A percentile compares a stretch with the other conserved stretches of the same genome.
phyloP scores from a whole-genome alignment of 2,329 filamentous ascomycete genomes.

The Didymella glomerata region DNA sequence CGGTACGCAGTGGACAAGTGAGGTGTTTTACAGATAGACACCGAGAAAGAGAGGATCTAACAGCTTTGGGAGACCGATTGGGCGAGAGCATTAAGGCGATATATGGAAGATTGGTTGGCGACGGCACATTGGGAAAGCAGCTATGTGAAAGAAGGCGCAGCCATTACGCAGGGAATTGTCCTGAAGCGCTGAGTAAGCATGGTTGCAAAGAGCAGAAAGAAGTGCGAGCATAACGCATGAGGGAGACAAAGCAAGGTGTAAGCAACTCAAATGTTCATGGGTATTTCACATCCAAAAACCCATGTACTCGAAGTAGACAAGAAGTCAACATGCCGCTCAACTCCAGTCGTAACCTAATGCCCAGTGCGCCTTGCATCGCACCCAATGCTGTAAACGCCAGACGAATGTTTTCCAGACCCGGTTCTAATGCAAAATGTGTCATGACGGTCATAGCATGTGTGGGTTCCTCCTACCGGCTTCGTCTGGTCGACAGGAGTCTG shows the following conservation, averaged over 20 bases:
- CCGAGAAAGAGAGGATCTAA: not conserved
- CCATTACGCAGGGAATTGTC: not conserved
- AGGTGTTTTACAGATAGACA: not conserved
- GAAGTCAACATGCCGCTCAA: slow-evolving; percentile 4
- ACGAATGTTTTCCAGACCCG: slow-evolving; percentile 4
- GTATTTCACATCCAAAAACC: slow-evolving; percentile 4
- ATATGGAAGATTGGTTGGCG: not conserved
- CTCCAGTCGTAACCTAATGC: slow-evolving; percentile 10
- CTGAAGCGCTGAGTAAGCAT: not conserved
- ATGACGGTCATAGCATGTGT: slow-evolving; percentile 15
- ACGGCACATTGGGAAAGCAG: not conserved
- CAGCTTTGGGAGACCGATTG: too few relatives aligned
- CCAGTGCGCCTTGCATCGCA: slow-evolving; percentile 9
- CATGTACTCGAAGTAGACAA: slow-evolving; percentile 8
- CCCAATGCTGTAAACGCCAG: slow-evolving; percentile 21
- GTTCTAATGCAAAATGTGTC: slow-evolving; percentile 24
- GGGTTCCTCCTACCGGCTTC: slow-evolving; percentile 1
- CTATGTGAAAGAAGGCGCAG: not conserved
- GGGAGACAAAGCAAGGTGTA: not conserved
- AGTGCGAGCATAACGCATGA: not conserved
- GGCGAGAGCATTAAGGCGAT: not conserved
- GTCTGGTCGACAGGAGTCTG: slow-evolving; percentile 2
- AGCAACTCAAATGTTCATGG: slow-evolving; percentile 1
- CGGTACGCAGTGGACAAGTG: not conserved
- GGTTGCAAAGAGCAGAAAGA: too few relatives aligned